phyloP scores from a whole-genome alignment of 176 grass and related monocot genomes.

The Pharus latifolius region DNA sequence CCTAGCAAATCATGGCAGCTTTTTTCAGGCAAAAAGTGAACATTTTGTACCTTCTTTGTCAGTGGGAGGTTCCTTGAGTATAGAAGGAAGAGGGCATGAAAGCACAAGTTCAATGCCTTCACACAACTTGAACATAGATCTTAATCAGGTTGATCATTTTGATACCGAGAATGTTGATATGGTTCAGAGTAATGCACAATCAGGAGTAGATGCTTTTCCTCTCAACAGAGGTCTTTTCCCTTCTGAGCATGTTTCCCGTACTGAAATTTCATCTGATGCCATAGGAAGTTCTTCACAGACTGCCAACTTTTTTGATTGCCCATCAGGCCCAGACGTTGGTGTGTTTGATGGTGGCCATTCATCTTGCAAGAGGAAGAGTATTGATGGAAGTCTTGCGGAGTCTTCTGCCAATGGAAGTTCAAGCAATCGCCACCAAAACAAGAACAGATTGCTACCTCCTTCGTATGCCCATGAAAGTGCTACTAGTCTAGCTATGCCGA shows the following conservation, averaged over 20 bases:
- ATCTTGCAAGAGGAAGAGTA: slow-evolving; percentile 44
- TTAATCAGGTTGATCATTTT: slow-evolving; percentile 50
- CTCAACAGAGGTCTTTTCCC: slow-evolving; percentile 11
- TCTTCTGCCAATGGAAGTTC: slow-evolving; percentile 45
- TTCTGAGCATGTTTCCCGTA: not conserved
- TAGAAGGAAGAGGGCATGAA: slow-evolving; percentile 37
- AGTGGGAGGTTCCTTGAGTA: slow-evolving; percentile 17
- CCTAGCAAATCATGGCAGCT: slow-evolving; percentile 16
- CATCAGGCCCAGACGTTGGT: not conserved
- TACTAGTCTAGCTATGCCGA: slow-evolving; percentile 16
- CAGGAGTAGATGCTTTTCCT: slow-evolving; percentile 15
- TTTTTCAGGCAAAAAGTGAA: slow-evolving; percentile 33
- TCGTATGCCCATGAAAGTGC: slow-evolving; percentile 4
- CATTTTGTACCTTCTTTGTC: slow-evolving; percentile 30
- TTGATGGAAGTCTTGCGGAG: slow-evolving; percentile 30
- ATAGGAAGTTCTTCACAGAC: slow-evolving; percentile 10
- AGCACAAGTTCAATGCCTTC: slow-evolving; percentile 26
- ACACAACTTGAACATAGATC: slow-evolving; percentile 42
- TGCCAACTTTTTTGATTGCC: slow-evolving; percentile 10
- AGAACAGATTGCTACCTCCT: slow-evolving; percentile 11
- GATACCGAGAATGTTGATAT: slow-evolving; percentile 20
- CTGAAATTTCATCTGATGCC: slow-evolving; percentile 6
- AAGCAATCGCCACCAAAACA: slow-evolving; percentile 16
- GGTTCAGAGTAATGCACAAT: slow-evolving; percentile 8
- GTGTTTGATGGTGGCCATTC: not conserved